Evolutionary conservation across 495 filamentous ascomycete genomes (phyloP), one percentile per base, ranked within the genome.

Genomic region (Aspergillus bertholletiae): DNA sequence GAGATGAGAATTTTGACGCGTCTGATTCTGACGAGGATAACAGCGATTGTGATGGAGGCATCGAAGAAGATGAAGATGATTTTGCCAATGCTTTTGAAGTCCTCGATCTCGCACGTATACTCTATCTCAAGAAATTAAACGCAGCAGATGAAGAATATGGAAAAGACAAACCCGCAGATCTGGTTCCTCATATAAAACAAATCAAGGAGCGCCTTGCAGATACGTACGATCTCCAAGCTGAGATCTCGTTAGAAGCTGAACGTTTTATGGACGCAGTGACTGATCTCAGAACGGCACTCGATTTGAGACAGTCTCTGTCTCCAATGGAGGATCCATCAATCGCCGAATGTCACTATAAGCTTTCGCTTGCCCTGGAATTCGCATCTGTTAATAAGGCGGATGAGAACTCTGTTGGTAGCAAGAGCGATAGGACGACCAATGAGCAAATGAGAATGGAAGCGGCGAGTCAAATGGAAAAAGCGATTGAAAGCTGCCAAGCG

Each of bases 181-280:
- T 82, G 27, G 73, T 76, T 5, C 68, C 76, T 11, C 65, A 80
- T 28, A 54, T 83, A 6, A 81, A 75, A 54, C 84, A 87, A 30
- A 76, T 90, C 60, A 89, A 89, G 66, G 90, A 95, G 69, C 84
- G 88, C 37, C 79, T 96, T 6, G 90, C 89, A 44, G 94, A 99
- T 61, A 92, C 88, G 1, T 89, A 96, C 70, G 91, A 95, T 65
- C 83, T 96, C 27, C 86, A 96, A 56, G 89, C 90, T 8, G 93
- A 96, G 68, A 96, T 99, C 52, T 95, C 89, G 12, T 77, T 97
- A 15, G 94, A 99, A 72, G 95, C 92, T 57, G 95, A 97, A 68
- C 84, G 87, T 53, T 97, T 96, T 58, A 73, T 74, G 7, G 84
- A 88, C 58, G 93, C 94, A 3, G 87, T 96, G 21, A 78, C 79